Evolutionary conservation across 805 yeast genomes (phyloP), one percentile per base, ranked within the genome.

Genomic region (Isabelozyma pseudorhagii): DNA sequence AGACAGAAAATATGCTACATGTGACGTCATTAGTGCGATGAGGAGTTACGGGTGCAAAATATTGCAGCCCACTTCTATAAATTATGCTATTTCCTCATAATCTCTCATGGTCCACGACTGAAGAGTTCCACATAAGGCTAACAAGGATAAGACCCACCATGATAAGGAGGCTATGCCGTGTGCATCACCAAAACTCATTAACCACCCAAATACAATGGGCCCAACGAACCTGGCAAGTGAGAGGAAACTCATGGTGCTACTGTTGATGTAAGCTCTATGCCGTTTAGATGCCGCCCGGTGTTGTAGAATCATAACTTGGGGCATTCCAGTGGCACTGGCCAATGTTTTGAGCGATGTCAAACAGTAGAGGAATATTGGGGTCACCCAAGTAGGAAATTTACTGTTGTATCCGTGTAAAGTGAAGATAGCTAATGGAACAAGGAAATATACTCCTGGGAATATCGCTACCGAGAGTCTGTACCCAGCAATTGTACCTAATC

Each of bases 191-290:
- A 65, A 41, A 13, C 68, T 60, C 72, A 68, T 67, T 46, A 69
- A 48, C 50, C 64, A 66, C 7, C 74, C 74, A 48, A 68, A 69
- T 0, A 62, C 28, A 3, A 69, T 56, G 0, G 74, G 74, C 1
- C 72, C 73, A 11, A 61, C 48, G 46, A 62, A 68, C 29, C 71
- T 54, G 9, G 72, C 66, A 38, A 69, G 56, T 6, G 73, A 69
- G 47, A 63, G 53, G 52, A 68, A 57, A 51, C 71, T 65, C 67
- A 69, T 60, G 8, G 68, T 59, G 18, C 62, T 54, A 38, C 71
- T 61, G 49, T 69, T 69, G 40, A 69, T 68, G 46, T 68, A 69
- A 0, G 74, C 71, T 8, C 74, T 58, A 52, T 69, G 72, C 49
- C 61, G 51, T 31, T 61, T 61, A 5, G 60, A 57, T 1, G 74